phyloP scores from a whole-genome alignment of 495 filamentous ascomycete species.

The Immersiella caudata region DNA sequence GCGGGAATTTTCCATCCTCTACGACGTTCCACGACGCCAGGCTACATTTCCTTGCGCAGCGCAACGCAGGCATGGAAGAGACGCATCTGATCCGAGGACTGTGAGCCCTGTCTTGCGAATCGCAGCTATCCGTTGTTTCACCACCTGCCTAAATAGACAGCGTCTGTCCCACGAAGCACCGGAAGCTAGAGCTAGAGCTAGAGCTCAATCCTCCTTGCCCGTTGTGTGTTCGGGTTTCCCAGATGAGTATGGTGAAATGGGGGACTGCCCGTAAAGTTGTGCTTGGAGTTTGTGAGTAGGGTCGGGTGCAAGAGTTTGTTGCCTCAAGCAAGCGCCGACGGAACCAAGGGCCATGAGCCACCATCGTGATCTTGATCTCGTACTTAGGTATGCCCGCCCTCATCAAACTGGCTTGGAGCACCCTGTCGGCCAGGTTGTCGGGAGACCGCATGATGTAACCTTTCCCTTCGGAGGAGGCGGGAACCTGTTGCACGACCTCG shows the following conservation, averaged over 20 bases:
- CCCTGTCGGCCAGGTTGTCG: neutral
- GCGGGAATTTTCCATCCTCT: constrained; percentile 1
- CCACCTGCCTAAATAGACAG: neutral
- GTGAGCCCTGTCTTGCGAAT: neutral
- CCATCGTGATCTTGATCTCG: neutral
- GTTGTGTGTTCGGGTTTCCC: neutral
- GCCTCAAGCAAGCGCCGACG: neutral
- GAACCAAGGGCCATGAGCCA: too few species aligned
- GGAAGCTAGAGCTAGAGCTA: neutral
- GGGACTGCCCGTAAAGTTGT: too few species aligned
- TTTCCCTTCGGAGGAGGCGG: constrained; percentile 10
- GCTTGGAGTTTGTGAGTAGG: too few species aligned
- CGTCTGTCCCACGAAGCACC: neutral
- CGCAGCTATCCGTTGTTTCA: constrained; percentile 2
- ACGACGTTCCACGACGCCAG: neutral
- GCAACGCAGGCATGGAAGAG: too few species aligned
- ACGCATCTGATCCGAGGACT: constrained; percentile 2
- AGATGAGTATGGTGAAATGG: too few species aligned
- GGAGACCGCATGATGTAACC: neutral
- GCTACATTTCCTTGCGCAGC: neutral
- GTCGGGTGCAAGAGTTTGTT: too few species aligned
- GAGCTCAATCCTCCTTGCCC: neutral
- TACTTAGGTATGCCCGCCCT: neutral
- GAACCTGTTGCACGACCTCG: constrained; percentile 17
- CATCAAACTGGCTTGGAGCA: neutral